Evolutionary conservation across 1,139 yeast genomes (phyloP).

Genomic region (Zhuliangozyma blackwelliae): DNA sequence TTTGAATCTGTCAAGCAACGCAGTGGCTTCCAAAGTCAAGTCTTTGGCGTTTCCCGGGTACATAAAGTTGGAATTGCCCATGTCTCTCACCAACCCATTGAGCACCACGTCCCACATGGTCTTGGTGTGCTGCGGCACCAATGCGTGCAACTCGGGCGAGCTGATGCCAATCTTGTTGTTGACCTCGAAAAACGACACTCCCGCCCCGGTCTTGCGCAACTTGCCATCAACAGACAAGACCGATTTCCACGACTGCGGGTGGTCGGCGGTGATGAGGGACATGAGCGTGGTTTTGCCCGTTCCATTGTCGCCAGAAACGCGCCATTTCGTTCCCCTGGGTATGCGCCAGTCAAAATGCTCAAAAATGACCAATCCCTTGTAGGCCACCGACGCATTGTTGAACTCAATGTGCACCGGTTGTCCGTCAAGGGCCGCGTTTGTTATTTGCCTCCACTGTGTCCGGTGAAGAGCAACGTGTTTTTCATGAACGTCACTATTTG

Average conservation of each 20-base stretch:
- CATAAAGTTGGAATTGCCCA: constrained; percentile 53
- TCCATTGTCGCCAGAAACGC: constrained; percentile 85
- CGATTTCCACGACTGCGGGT: constrained; percentile 92
- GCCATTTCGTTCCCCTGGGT: constrained; percentile 76
- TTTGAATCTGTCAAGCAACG: constrained; percentile 22
- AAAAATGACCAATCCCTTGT: constrained; percentile 59
- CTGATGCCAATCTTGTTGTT: constrained; percentile 80
- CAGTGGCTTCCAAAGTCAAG: constrained; percentile 9
- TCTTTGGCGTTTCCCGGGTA: constrained; percentile 17
- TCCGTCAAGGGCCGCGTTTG: constrained; percentile 3
- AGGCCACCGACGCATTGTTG: constrained; percentile 59
- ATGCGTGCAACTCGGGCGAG: constrained; percentile 87
- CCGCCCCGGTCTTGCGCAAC: constrained; percentile 66
- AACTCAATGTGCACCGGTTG: constrained; percentile 53
- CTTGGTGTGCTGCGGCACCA: constrained; percentile 55
- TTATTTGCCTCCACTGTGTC: constrained; percentile 1
- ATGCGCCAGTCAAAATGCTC: constrained; percentile 63
- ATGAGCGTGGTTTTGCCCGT: constrained; percentile 88
- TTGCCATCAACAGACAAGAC: constrained; percentile 61
- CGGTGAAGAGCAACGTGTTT: constrained; percentile 6
- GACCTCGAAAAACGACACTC: constrained; percentile 69
- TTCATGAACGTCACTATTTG: constrained; percentile 10
- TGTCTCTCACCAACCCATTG: constrained; percentile 61
- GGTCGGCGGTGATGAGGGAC: constrained; percentile 85
- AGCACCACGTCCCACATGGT: constrained; percentile 57